Conservation (phyloP, 352 stramenopile genomes). For the Pythium rishiriense region DNA sequence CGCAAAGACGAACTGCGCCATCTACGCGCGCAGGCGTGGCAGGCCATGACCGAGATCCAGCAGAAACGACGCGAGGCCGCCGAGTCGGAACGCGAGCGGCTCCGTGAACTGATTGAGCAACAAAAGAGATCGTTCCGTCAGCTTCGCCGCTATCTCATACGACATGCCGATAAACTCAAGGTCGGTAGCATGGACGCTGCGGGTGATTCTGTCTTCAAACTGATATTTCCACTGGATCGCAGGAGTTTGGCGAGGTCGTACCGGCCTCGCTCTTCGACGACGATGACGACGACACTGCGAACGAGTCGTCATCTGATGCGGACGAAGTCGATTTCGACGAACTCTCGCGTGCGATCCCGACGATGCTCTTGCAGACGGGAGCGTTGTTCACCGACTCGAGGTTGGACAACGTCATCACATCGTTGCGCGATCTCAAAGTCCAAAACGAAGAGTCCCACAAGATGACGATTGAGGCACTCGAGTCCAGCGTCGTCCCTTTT, state of each 20-base stretch:
- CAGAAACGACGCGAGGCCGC: constrained; percentile 12
- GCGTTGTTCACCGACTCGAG: constrained; percentile 12
- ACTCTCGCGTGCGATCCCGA: constrained; percentile 9
- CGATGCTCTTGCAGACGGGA: constrained; percentile 12
- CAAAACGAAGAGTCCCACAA: constrained; percentile 11
- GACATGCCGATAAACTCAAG: constrained; percentile 6
- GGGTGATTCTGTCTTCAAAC: neutral
- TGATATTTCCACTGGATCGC: neutral
- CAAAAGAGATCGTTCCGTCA: constrained; percentile 15
- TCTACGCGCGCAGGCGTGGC: constrained; percentile 12
- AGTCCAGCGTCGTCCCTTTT: constrained; percentile 20
- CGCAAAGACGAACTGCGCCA: constrained; percentile 15
- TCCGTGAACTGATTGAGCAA: constrained; percentile 10
- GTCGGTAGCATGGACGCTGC: neutral
- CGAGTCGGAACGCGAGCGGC: constrained; percentile 7
- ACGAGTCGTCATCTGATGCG: neutral
- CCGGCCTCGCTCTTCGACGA: neutral
- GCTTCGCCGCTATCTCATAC: constrained; percentile 9
- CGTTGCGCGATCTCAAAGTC: constrained; percentile 6
- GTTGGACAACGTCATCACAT: constrained; percentile 1
- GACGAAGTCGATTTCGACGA: constrained; percentile 11
- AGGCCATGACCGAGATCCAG: constrained; percentile 15
- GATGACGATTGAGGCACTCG: constrained; percentile 19
- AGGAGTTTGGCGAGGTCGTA: neutral
- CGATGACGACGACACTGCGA: constrained; percentile 10